Percentiles rank a stretch among this genome's conserved stretches.
Evolutionary conservation across 2,329 filamentous ascomycete species (phyloP).

Genomic region (Fusarium sp.): DNA sequence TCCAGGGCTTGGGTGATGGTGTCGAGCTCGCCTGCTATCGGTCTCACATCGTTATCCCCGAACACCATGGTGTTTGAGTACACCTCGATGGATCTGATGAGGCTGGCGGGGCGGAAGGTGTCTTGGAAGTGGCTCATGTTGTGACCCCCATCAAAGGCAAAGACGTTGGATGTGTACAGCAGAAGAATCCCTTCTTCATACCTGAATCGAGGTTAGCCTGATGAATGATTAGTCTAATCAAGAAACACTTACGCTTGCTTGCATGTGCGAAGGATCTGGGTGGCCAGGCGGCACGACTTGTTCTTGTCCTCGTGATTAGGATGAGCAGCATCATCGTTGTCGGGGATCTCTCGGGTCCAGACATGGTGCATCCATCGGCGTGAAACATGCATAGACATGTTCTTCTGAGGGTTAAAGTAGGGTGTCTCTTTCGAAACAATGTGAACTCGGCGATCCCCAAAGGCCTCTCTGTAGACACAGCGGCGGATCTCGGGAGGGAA

Average conservation of each 20-base stretch:
- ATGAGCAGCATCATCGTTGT: not conserved
- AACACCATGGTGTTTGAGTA: not conserved
- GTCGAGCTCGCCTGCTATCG: not conserved
- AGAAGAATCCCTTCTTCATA: constrained; percentile 6
- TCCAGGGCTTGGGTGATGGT: not conserved
- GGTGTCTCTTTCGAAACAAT: not conserved
- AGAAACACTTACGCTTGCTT: constrained; percentile 9
- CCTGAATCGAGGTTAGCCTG: not conserved
- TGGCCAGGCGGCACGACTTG: not conserved
- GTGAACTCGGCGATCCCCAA: not conserved
- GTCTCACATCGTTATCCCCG: not conserved
- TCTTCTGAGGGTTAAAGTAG: not conserved
- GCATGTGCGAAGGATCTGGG: constrained; percentile 11
- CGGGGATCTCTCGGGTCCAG: not conserved
- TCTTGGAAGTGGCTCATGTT: not conserved
- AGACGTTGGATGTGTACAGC: constrained; percentile 16
- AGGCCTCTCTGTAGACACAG: not conserved
- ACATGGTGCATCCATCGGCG: not conserved
- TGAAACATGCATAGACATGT: not conserved
- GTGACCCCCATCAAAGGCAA: constrained; percentile 1
- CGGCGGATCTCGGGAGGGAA: constrained; percentile 4
- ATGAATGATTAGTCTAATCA: not conserved
- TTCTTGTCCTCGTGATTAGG: not conserved
- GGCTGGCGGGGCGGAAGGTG: not conserved
- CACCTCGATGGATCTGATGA: not conserved